A percentile compares a stretch with the other conserved stretches of the same genome.
These are phyloP conservation scores for Paraurostyla sp. DNA, from an alignment of 73 alveolate genomes.

Conservation along the genomic window DNA sequence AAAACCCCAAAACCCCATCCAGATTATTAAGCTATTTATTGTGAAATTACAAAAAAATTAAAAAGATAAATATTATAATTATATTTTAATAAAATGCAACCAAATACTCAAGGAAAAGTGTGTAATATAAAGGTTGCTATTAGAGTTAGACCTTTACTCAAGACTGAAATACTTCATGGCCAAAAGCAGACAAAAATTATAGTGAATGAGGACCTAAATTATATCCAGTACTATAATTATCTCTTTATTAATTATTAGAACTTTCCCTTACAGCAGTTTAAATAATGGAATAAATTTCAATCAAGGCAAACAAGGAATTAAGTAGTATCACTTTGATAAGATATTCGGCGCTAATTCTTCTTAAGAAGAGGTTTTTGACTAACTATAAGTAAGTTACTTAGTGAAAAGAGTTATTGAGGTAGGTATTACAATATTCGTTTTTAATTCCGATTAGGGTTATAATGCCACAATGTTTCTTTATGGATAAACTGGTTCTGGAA, in stretches of 20 bases:
- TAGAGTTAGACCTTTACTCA: constrained; percentile 60
- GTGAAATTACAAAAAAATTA: no score
- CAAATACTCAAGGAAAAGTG: constrained; percentile 1
- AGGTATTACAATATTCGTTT: neutral
- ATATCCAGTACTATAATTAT: no score
- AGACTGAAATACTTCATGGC: neutral
- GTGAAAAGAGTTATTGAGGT: constrained; percentile 27
- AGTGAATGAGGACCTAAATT: no score
- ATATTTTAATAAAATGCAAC: neutral
- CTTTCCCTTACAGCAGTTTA: no score
- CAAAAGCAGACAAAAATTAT: no score
- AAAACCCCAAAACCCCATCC: no score
- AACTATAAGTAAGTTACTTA: constrained; percentile 1
- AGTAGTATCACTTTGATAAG: no score
- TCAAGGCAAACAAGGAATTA: no score
- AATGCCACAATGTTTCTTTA: constrained; percentile 95
- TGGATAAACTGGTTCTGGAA: constrained; percentile 98
- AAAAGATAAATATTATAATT: no score
- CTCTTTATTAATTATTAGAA: no score
- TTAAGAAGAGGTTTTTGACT: constrained; percentile 9
- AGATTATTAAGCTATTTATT: no score
- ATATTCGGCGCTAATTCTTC: neutral
- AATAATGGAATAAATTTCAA: no score
- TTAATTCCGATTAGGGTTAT: constrained; percentile 76
- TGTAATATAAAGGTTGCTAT: constrained; percentile 58